A percentile compares a stretch with the other conserved stretches of the same genome.
These are phyloP conservation scores for Eucalyptus virginea DNA, from an alignment of 345 rosid genomes.

Conservation along the genomic window DNA sequence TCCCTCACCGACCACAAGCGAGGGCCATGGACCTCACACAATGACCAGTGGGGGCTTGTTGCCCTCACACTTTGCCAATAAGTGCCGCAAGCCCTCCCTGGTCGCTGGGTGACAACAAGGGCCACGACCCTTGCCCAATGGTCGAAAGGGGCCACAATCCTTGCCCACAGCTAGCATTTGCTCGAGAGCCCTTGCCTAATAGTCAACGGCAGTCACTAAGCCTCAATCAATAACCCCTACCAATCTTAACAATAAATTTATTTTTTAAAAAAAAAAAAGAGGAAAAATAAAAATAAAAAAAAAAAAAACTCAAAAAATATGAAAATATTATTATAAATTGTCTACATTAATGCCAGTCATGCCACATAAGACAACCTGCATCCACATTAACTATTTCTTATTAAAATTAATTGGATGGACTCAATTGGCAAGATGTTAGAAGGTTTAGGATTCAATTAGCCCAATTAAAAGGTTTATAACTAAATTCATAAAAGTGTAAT, in stretches of 20 bases:
- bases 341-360: not conserved
- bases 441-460: not conserved
- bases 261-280: too few species aligned
- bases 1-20: not conserved
- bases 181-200: too few species aligned
- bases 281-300: too few species aligned
- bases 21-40: not conserved
- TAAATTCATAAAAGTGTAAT: not conserved
- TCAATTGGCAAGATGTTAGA: too few species aligned
- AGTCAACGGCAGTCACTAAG: rapidly evolving
- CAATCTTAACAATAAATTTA: not conserved
- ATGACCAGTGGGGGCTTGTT: too few species aligned
- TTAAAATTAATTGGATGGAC: not conserved
- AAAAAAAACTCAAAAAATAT: too few species aligned
- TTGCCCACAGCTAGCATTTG: too few species aligned
- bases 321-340: not conserved
- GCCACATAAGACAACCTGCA: not conserved
- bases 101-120: not conserved
- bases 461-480: too few species aligned
- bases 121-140: not conserved
- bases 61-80: not conserved
- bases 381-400: too few species aligned
- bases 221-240: not conserved
- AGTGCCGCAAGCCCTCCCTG: not conserved
- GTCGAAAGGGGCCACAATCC: too few species aligned